Percentiles rank a stretch among this genome's conserved stretches.
Conservation (phyloP, 139 green algal species). For the Chara braunii region DNA sequence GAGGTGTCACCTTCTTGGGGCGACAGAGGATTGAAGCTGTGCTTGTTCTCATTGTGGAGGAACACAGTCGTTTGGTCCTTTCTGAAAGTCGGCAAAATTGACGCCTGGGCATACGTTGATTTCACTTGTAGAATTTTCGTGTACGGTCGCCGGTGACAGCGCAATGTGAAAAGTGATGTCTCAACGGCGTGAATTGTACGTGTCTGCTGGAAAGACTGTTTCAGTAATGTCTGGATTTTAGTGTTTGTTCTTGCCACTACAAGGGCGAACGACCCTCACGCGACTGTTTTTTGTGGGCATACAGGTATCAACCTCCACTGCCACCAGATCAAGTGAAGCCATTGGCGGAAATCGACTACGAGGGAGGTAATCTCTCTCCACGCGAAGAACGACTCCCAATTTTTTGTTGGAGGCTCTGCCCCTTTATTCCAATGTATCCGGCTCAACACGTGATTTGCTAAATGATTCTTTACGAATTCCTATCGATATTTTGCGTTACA, state of each 20-base stretch:
- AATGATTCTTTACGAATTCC: not conserved
- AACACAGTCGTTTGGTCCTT: no score
- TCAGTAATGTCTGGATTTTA: not conserved
- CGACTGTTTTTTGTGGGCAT: not conserved
- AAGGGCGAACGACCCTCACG: not conserved
- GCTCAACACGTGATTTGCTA: not conserved
- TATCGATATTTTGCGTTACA: not conserved
- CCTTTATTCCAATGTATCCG: not conserved
- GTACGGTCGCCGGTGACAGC: no score
- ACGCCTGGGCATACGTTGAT: no score
- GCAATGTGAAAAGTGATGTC: not conserved
- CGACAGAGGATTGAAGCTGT: no score
- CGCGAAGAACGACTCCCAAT: not conserved
- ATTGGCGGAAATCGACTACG: constrained; percentile 2
- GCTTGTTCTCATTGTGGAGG: no score
- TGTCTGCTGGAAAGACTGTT: not conserved
- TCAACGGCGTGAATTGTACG: constrained; percentile 16
- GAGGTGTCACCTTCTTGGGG: no score
- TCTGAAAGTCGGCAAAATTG: no score
- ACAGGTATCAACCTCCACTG: constrained; percentile 71
- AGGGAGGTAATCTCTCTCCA: not conserved
- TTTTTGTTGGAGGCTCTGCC: not conserved
- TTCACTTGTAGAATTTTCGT: constrained; percentile 1
- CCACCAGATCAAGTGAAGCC: constrained; percentile 49
- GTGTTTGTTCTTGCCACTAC: not conserved